Base-by-base conservation (phyloP, 2,329 filamentous ascomycete species). In the Pseudogymnoascus sp. region DNA sequence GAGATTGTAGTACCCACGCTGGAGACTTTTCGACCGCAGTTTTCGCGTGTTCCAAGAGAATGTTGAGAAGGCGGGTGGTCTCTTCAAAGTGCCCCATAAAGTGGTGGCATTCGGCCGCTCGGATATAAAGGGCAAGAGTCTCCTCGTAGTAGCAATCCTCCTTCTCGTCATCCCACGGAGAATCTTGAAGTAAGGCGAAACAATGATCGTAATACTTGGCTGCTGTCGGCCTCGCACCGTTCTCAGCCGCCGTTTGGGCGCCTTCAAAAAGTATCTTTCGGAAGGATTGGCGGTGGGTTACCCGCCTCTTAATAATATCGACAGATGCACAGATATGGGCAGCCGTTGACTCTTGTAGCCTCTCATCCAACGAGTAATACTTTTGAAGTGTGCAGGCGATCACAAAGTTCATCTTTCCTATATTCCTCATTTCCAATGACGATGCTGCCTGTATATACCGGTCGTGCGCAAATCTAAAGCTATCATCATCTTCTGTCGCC, bases 391-490 rank as follows among this genome's bases (percentile, higher is more conserved):
- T 89, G 71, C 91, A 88, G 0, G 90, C 89, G 69, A 97, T 91
- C 53, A 92, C 86, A 69, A 93, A 97, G 75, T 97, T 92, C 93
- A 97, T 97, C 69, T 89, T 89, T 18, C 83, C 79, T 21, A 83
- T 78, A 63, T 89, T 86, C 70, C 84, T 86, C 71, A 93, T 87
- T 66, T 84, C 85, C 61, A 96, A 78, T 4, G 84, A 82, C 12
- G 84, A 80, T 5, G 91, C 87, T 14, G 90, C 91, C 72, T 89
- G 86, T 60, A 92, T 82, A 70, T 96, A 96, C 61, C 93, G 85
- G 74, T 97, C 93, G 73, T 97, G 93, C 36, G 88, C 87, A 73
- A 97, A 97, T 36, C 87, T 86, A 74, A 96, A 97, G 42, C 87
- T 84, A 73, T 96, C 91, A 70, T 97, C 93, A 1, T 87, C 87